These are phyloP conservation scores for Coemansia guatemalensis DNA, from an alignment of 192 early-diverging fungal species.

Conservation along the genomic window DNA sequence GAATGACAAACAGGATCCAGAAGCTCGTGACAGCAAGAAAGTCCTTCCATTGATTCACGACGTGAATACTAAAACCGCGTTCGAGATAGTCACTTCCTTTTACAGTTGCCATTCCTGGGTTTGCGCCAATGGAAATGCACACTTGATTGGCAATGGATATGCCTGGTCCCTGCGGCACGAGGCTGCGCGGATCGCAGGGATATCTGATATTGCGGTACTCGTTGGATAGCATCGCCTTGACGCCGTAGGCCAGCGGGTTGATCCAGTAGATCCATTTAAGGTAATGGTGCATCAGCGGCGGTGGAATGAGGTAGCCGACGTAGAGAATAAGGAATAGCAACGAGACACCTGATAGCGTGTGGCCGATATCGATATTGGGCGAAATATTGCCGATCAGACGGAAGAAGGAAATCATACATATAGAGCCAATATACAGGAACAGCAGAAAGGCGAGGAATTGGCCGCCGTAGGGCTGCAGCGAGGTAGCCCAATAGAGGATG, in stretches of 20 bases:
- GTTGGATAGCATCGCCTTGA: constrained; percentile 64
- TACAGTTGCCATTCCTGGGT: constrained; percentile 55
- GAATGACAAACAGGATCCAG: constrained; percentile 42
- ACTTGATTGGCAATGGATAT: constrained; percentile 50
- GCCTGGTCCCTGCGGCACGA: constrained; percentile 51
- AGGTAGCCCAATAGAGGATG: constrained; percentile 67
- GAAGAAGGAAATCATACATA: no score
- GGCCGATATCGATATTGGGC: constrained; percentile 44
- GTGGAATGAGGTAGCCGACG: constrained; percentile 62
- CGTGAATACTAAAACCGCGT: constrained; percentile 53
- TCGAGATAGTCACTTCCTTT: constrained; percentile 60
- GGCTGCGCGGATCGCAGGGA: constrained; percentile 21
- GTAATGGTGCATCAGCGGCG: constrained; percentile 60
- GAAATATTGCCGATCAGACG: constrained; percentile 47
- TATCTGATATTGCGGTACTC: constrained; percentile 61
- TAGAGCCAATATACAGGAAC: constrained; percentile 58
- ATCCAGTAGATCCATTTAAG: no score
- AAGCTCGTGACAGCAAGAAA: constrained; percentile 55
- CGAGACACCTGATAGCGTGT: constrained; percentile 46
- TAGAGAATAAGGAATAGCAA: constrained; percentile 46
- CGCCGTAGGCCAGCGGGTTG: constrained; percentile 68
- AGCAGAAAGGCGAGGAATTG: constrained; percentile 67
- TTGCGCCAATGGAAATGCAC: constrained; percentile 62
- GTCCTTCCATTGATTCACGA: constrained; percentile 58
- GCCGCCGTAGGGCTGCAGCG: constrained; percentile 57